Evolutionary conservation across 2,329 filamentous ascomycete genomes (phyloP).

Genomic region (Monosporascus sp.): DNA sequence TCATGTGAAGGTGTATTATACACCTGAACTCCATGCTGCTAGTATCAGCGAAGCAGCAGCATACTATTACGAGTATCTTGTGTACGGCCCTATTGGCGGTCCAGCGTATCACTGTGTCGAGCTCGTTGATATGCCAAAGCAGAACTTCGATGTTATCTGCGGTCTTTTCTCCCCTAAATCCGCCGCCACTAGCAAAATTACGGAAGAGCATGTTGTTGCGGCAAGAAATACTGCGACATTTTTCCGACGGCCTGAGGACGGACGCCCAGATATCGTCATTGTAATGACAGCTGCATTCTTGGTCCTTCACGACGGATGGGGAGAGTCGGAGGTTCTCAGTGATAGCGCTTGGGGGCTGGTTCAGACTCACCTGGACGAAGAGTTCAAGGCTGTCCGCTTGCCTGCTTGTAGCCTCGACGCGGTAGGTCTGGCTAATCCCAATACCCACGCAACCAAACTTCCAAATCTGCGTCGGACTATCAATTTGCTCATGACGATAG

Average conservation of each 20-base stretch:
- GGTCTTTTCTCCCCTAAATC: neutral
- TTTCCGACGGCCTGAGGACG: neutral
- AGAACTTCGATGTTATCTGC: neutral
- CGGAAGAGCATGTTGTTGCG: neutral
- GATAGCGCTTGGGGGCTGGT: neutral
- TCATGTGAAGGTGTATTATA: slow-evolving; percentile 7
- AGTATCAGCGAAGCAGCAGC: neutral
- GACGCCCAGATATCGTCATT: neutral
- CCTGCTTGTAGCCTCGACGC: neutral
- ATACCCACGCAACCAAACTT: neutral
- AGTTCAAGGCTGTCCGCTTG: neutral
- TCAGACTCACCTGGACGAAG: neutral
- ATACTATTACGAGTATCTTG: slow-evolving; percentile 6
- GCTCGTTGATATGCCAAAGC: neutral
- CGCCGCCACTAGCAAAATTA: neutral
- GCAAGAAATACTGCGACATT: neutral
- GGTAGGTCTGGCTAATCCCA: neutral
- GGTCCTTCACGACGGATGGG: neutral
- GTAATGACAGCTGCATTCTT: neutral
- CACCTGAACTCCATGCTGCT: neutral
- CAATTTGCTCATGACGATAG: neutral
- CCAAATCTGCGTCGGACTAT: neutral
- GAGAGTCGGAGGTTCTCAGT: neutral
- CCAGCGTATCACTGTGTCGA: slow-evolving; percentile 5
- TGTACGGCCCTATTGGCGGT: slow-evolving; percentile 5